Evolutionary conservation across 2,329 filamentous ascomycete species (phyloP), one percentile per base, ranked within the genome.

Genomic region (Lasiodiplodia gonubiensis): DNA sequence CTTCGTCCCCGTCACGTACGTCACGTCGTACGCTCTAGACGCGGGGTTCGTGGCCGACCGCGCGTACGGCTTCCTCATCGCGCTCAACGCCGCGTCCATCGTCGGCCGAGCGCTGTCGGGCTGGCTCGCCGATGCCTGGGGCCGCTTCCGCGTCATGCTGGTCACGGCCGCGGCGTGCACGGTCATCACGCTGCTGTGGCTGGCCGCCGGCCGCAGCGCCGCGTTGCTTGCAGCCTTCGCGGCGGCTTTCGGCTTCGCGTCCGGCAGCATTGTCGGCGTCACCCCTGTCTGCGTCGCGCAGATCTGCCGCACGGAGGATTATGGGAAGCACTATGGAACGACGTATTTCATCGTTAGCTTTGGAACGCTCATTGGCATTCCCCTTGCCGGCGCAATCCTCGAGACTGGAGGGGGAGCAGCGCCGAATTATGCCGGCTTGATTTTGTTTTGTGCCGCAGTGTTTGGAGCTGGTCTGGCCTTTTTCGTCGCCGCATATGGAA

Each of bases 211-310:
- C 86, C 85, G 85, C n/a, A 27, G 67, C 6, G 71, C 70, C 7
- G 80, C 75, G 42, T 70, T 75, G 0, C 71, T 77, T 53, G 74
- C 79, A 21, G 69, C 72, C 55, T 81, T 75, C 66, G 69, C 75
- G 4, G 75, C 74, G 0, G 77, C 80, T 61, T 75, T 70, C 35
- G 90, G 90, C 21, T 90, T 91, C 74, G 83, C 84, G 5, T 89
- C 88, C 0, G 90, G 90, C 21, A 86, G 87, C 1, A 89, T 87
- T 71, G 85, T 91, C 54, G 86, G 85, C 0, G 79, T 92, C 35
- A 82, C 80, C 0, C 88, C 90, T 0, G 85, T 88, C 0, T 79
- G 90, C 25, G 80, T 92, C 27, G 90, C 89, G 1, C 88, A 92
- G 72, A 89, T 92, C 69, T 89, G 67, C 71, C 86, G 2, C 86